Evolutionary conservation across 371 early-diverging fungal species (phyloP), one percentile per base, ranked within the genome.

Genomic region (Saksenaea oblongispora): DNA sequence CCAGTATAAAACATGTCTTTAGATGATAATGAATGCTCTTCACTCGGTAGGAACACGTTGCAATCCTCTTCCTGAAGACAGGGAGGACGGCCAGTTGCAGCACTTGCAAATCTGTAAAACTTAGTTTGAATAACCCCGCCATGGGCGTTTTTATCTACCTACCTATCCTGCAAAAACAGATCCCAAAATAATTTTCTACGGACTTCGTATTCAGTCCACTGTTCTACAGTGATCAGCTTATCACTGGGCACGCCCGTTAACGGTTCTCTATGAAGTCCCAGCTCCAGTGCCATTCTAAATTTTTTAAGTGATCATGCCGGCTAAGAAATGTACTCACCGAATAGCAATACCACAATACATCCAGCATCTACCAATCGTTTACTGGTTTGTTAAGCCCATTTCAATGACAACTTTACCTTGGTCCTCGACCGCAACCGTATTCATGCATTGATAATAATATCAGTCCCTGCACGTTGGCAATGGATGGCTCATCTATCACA

Each of bases 31-130:
- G 51, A 47, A n/a, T 47, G 18, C 1, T 47, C 51, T 47, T 47
- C 51, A 22, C 51, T 47, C 22, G 51, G 22, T 22, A 47, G 8
- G 22, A 47, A 22, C 22, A 47, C 26, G 10, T 17, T 22, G 51
- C 51, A 47, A 22, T 47, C 51, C 22, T 47, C 51, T 47, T 47
- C 51, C 22, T 47, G 51, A 47, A 47, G 17, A 47, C 51, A 47
- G 22, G 51, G 17, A 18, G 51, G 51, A 0, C 51, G 51, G 24
- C 51, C 51, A 10, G 51, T 47, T 5, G 51, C 51, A 22, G 51
- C 51, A 47, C 51, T 47, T 18, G 51, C 51, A 17, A 47, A 47
- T 9, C 51, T 47, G 26, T 9, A 7, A 5, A 47, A 31, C 31
- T 31, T 31, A 7, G 2, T 31, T 47, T 47, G 5, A 47, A 11